These are phyloP conservation scores for Termitomyces sp. DNA, from an alignment of 768 basidiomycete species.

Conservation along the genomic window DNA sequence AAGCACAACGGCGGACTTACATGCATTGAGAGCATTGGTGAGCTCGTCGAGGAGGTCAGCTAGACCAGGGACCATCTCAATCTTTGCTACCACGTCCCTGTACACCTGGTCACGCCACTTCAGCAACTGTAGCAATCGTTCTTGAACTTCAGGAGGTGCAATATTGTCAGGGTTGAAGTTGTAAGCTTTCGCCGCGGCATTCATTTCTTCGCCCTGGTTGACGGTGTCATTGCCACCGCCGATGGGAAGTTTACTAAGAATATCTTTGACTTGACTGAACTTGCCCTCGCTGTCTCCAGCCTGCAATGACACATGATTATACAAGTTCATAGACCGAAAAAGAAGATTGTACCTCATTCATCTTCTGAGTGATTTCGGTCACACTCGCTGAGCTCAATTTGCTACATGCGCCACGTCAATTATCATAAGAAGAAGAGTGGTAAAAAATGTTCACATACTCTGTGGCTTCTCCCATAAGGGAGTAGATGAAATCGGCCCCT, in stretches of 20 bases:
- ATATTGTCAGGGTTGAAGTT: conserved; percentile 60
- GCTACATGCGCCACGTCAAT: conserved; percentile 25
- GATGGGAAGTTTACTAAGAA: conserved; percentile 49
- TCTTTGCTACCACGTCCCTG: conserved; percentile 47
- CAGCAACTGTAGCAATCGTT: conserved; percentile 51
- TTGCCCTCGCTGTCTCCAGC: conserved; percentile 32
- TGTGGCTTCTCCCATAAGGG: conserved; percentile 61
- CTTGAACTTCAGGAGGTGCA: conserved; percentile 62
- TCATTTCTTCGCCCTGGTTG: conserved; percentile 52
- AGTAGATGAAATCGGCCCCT: conserved; percentile 64
- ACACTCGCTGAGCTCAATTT: conserved; percentile 60
- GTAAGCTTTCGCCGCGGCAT: conserved; percentile 55
- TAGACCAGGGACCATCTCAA: conserved; percentile 67
- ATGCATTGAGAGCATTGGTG: conserved; percentile 64
- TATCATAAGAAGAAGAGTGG: not conserved
- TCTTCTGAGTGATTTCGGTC: conserved; percentile 52
- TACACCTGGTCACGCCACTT: conserved; percentile 64
- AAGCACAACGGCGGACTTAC: conserved; percentile 29
- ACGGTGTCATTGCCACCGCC: conserved; percentile 52
- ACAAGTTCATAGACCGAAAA: not conserved
- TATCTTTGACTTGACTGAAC: conserved; percentile 34
- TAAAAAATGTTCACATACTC: conserved; percentile 37
- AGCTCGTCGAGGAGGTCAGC: conserved; percentile 54
- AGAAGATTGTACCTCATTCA: conserved; percentile 32
- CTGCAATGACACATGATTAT: conserved; percentile 13